A percentile compares a stretch with the other conserved stretches of the same genome.
Evolutionary conservation across 352 stramenopile species (phyloP).

Genomic region (Globisporangium canariense): DNA sequence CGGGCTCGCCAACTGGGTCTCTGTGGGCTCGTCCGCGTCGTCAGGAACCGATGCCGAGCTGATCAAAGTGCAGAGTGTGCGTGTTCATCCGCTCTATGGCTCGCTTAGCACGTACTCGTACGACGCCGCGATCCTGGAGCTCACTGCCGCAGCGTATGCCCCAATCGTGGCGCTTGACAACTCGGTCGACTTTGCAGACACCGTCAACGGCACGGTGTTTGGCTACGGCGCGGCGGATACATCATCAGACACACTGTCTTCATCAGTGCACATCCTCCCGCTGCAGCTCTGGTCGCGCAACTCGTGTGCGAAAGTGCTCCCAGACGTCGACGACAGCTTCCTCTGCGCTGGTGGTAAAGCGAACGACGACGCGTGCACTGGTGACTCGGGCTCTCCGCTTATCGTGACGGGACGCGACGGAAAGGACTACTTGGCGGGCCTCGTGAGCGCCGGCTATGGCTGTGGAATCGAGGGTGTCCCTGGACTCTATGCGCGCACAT

Average conservation of each 20-base stretch:
- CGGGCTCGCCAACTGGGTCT: constrained; percentile 24
- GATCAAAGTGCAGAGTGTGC: constrained; percentile 4
- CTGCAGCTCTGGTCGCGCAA: background rate
- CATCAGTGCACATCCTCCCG: background rate
- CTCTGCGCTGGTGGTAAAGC: background rate
- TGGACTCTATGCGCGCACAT: background rate
- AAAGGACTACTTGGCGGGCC: background rate
- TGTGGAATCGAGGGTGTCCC: background rate
- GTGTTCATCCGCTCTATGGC: constrained; percentile 2
- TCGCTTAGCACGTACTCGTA: background rate
- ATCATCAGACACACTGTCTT: background rate
- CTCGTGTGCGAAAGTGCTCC: constrained; percentile 2
- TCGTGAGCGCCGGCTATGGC: constrained; percentile 4
- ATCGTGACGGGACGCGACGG: background rate
- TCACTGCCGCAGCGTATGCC: background rate
- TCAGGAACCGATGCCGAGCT: constrained; percentile 12
- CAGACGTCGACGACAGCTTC: constrained; percentile 2
- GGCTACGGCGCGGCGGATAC: background rate
- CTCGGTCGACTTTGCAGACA: constrained; percentile 2
- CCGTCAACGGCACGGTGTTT: background rate
- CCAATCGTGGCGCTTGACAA: constrained; percentile 4
- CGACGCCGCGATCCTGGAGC: constrained; percentile 2
- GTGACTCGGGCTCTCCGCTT: background rate
- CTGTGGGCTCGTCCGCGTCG: constrained; percentile 25
- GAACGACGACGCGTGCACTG: constrained; percentile 8